Percentiles rank a stretch among this genome's conserved stretches.
Conservation (phyloP, 2,329 filamentous ascomycete genomes). For the Xenoacremonium recifei region DNA sequence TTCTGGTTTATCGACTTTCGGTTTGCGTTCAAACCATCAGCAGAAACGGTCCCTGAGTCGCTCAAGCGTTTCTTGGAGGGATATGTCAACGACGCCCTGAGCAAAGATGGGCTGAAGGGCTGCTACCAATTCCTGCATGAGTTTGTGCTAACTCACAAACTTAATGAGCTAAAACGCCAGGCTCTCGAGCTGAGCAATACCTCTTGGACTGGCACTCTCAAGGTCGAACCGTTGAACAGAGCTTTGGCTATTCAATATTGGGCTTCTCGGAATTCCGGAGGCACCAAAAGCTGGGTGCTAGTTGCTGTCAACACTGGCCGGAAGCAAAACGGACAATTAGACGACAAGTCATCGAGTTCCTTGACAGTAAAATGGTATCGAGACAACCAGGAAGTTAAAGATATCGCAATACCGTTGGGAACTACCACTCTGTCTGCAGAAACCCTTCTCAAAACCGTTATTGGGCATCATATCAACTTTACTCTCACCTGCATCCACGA, state of each 20-base stretch:
- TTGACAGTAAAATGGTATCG: conserved; percentile 79
- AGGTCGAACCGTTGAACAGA: conserved; percentile 76
- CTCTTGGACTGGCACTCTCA: conserved; percentile 76
- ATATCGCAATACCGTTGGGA: conserved; percentile 67
- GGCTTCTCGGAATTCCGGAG: conserved; percentile 57
- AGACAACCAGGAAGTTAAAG: conserved; percentile 71
- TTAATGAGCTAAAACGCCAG: conserved; percentile 78
- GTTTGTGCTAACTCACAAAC: conserved; percentile 85
- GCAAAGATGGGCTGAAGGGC: conserved; percentile 68
- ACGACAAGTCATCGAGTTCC: conserved; percentile 48
- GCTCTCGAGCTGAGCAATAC: conserved; percentile 66
- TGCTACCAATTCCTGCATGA: conserved; percentile 89
- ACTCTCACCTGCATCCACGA: conserved; percentile 67
- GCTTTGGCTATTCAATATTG: conserved; percentile 90
- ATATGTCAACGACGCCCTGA: conserved; percentile 70
- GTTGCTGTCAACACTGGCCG: conserved; percentile 74
- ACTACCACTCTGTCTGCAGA: conserved; percentile 70
- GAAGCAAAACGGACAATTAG: conserved; percentile 37
- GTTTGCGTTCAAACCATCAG: conserved; percentile 73
- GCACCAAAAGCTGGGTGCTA: conserved; percentile 86
- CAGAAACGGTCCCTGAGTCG: conserved; percentile 57
- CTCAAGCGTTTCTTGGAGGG: conserved; percentile 67
- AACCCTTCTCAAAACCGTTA: conserved; percentile 67
- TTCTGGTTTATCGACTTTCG: conserved; percentile 95
- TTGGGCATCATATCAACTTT: conserved; percentile 71